A percentile compares a stretch with the other conserved stretches of the same genome.
Evolutionary conservation across 805 yeast species (phyloP).

Genomic region (Wickerhamomyces chambardii): DNA sequence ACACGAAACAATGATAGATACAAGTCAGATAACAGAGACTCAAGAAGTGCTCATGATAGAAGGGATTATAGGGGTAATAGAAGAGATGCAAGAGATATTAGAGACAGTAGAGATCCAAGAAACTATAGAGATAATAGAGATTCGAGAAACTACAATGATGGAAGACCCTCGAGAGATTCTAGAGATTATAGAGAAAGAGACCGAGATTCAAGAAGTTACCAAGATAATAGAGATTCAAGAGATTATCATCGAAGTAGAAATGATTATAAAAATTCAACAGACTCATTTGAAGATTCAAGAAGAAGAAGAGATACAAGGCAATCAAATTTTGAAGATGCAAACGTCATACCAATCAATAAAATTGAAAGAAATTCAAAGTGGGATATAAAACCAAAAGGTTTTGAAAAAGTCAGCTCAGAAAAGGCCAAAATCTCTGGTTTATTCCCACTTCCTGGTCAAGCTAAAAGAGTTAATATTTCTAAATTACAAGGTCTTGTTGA

Average conservation of each 20-base stretch:
- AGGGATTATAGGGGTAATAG: not conserved
- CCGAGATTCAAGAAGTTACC: constrained; percentile 4
- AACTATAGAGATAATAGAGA: not conserved
- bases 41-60: not conserved
- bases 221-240: constrained; percentile 6
- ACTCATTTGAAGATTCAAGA: too few species aligned
- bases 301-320: constrained; percentile 9
- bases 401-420: constrained; percentile 66
- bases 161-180: constrained; percentile 1
- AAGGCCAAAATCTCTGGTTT: constrained; percentile 73
- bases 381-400: constrained; percentile 68
- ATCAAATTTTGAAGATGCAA: constrained; percentile 20
- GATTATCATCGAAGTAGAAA: constrained; percentile 9
- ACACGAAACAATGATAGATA: not conserved
- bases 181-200: constrained; percentile 1
- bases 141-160: constrained; percentile 1
- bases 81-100: constrained; percentile 1
- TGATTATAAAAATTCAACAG: constrained; percentile 8
- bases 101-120: not conserved
- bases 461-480: constrained; percentile 23
- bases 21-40: not conserved
- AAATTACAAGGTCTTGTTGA: constrained; percentile 20
- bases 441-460: constrained; percentile 68
- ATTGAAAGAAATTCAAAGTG: constrained; percentile 48
- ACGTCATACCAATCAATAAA: constrained; percentile 38